Conservation (phyloP, 352 stramenopile species). For the Pythium oligandrum region DNA sequence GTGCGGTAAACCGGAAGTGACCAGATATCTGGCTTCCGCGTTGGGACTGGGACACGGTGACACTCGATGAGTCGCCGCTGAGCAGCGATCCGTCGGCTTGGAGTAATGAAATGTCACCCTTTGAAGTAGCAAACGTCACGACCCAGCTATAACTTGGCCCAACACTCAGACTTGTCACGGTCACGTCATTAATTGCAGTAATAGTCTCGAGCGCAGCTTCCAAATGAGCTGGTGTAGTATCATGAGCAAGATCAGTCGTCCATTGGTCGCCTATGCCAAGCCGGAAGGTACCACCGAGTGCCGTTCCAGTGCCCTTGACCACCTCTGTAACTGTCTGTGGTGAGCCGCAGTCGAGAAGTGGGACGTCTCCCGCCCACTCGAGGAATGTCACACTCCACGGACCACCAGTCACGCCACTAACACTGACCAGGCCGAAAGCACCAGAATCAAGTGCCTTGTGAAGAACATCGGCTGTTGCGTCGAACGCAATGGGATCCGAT, state of each 20-base stretch:
- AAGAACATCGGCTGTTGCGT: slow-evolving; percentile 19
- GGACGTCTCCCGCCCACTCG: slow-evolving; percentile 34
- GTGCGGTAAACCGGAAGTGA: slow-evolving; percentile 10
- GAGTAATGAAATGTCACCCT: slow-evolving; percentile 26
- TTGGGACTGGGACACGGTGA: slow-evolving; percentile 18
- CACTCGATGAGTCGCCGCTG: slow-evolving; percentile 15
- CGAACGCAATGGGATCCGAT: slow-evolving; percentile 23
- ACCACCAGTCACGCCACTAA: slow-evolving; percentile 15
- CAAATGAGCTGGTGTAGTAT: slow-evolving; percentile 24
- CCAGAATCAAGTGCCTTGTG: slow-evolving; percentile 17
- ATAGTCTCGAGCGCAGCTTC: slow-evolving; percentile 27
- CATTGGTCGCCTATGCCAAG: slow-evolving; percentile 23
- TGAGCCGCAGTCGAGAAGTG: slow-evolving; percentile 28
- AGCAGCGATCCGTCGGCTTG: slow-evolving; percentile 14
- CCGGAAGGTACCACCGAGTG: slow-evolving; percentile 27
- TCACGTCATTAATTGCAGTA: slow-evolving; percentile 17
- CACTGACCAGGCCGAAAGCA: slow-evolving; percentile 25
- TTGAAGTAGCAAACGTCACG: slow-evolving; percentile 34
- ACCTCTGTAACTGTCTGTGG: slow-evolving; percentile 38
- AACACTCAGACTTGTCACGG: slow-evolving; percentile 14
- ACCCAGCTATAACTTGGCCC: slow-evolving; percentile 37
- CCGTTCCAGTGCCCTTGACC: slow-evolving; percentile 23
- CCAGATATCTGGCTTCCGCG: slow-evolving; percentile 30
- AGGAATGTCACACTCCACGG: slow-evolving; percentile 41
- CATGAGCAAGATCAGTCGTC: slow-evolving; percentile 22